Percentiles rank a stretch among this genome's conserved stretches.
Conservation (phyloP, 306 rosid genomes). For the Fragaria iinumae region DNA sequence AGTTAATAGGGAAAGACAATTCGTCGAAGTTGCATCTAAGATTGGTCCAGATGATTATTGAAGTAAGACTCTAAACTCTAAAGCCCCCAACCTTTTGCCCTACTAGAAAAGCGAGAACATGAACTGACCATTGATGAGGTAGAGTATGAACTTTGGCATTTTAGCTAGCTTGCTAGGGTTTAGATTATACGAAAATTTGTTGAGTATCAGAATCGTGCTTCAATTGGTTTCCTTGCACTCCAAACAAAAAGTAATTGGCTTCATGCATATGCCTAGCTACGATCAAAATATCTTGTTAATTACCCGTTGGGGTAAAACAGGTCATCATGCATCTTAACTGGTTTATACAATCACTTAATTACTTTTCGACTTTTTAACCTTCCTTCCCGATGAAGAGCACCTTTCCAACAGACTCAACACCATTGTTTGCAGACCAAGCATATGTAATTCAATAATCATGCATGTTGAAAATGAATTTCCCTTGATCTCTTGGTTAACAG, state of each 20-base stretch:
- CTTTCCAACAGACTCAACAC: no score
- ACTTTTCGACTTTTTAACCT: no score
- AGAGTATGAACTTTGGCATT: neutral
- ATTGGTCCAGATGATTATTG: neutral
- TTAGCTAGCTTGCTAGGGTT: neutral
- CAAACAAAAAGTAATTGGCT: neutral
- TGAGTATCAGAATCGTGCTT: conserved; percentile 3
- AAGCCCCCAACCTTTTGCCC: neutral
- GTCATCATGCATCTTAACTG: neutral
- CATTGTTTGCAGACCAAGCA: no score
- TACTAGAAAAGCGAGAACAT: neutral
- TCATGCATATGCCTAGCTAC: neutral
- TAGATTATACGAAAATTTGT: neutral
- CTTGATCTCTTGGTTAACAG: no score
- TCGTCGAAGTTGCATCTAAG: neutral
- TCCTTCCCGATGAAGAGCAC: no score
- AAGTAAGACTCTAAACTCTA: neutral
- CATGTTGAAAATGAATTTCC: no score
- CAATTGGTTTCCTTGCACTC: conserved; percentile 10
- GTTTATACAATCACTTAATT: no score
- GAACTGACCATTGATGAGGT: neutral
- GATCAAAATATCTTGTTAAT: neutral
- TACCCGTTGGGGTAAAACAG: neutral
- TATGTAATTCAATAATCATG: no score
- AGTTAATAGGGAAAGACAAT: neutral